Conservation (phyloP, 805 yeast species). For the Lachancea fermentati region DNA sequence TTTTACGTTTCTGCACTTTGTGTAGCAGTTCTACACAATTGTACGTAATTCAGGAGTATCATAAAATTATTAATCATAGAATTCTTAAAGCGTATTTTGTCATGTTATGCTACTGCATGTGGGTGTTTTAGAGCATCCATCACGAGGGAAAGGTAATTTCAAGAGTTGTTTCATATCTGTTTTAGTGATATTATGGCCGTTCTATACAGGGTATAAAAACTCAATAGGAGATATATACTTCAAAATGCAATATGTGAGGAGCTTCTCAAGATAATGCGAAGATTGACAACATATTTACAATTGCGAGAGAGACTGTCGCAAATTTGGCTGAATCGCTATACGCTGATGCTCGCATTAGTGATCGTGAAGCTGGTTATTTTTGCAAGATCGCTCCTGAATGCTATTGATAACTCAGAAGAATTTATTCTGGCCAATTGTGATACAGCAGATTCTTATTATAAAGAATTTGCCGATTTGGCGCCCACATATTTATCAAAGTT, state of each 20-base stretch:
- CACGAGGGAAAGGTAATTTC: not conserved
- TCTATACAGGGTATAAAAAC: not conserved
- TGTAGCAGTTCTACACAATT: not conserved
- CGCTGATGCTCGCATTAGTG: constrained; percentile 50
- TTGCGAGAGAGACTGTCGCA: constrained; percentile 55
- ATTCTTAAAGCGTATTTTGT: not conserved
- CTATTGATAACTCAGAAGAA: constrained; percentile 37
- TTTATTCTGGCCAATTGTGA: constrained; percentile 43
- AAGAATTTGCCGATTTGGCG: constrained; percentile 35
- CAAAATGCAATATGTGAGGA: not conserved
- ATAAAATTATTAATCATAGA: not conserved
- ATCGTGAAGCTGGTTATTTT: constrained; percentile 59
- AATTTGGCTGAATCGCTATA: constrained; percentile 58
- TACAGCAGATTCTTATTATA: constrained; percentile 37
- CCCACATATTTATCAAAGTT: constrained; percentile 54
- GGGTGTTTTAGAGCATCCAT: not conserved
- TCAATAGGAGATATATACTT: not conserved
- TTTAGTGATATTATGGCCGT: not conserved
- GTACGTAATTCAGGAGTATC: not conserved
- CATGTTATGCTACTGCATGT: not conserved
- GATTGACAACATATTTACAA: constrained; percentile 35
- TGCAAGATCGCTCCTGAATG: constrained; percentile 38
- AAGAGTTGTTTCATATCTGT: not conserved
- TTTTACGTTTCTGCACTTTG: not conserved
- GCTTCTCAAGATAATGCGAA: not conserved